Evolutionary conservation across 768 basidiomycete genomes (phyloP).

Genomic region (Auriscalpium vulgare): DNA sequence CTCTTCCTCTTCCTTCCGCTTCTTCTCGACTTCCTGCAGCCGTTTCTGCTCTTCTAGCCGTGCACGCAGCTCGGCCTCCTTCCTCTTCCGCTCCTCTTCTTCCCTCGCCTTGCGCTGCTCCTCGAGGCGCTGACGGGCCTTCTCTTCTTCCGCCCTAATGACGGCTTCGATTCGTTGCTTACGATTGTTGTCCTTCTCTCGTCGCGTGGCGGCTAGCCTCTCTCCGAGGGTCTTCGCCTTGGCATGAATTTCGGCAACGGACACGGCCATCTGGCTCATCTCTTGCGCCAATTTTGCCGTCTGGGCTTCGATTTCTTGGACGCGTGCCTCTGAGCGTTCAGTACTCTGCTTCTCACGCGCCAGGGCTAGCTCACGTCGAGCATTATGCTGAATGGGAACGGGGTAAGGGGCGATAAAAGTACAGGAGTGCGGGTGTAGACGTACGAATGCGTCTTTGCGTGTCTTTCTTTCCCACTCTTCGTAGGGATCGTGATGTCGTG

Average conservation of each 20-base stretch:
- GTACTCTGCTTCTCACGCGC: conserved; percentile 12
- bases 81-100: conserved; percentile 20
- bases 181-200: conserved; percentile 33
- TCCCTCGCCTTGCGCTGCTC: conserved; percentile 36
- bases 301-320: conserved; percentile 22
- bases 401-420: background rate
- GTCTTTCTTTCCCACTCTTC: conserved; percentile 46
- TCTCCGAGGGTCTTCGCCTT: conserved; percentile 40
- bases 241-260: conserved; percentile 35
- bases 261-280: conserved; percentile 39
- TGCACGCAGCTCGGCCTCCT: conserved; percentile 18
- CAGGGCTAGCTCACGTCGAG: conserved; percentile 25
- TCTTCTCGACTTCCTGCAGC: conserved; percentile 17
- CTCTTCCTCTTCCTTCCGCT: conserved; percentile 23
- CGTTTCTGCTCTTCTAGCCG: conserved; percentile 13
- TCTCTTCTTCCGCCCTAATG: conserved; percentile 59
- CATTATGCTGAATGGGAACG: conserved; percentile 25
- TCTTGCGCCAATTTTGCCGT: conserved; percentile 40
- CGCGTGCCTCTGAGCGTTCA: conserved; percentile 14
- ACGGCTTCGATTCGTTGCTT: conserved; percentile 55
- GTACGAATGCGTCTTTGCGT: conserved; percentile 38
- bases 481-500: conserved; percentile 37
- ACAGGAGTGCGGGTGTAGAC: conserved; percentile 4
- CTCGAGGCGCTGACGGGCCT: conserved; percentile 40
- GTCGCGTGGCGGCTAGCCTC: conserved; percentile 37